Evolutionary conservation across 345 rosid species (phyloP), one percentile per base, ranked within the genome.

Genomic region (Linum tenue): DNA sequence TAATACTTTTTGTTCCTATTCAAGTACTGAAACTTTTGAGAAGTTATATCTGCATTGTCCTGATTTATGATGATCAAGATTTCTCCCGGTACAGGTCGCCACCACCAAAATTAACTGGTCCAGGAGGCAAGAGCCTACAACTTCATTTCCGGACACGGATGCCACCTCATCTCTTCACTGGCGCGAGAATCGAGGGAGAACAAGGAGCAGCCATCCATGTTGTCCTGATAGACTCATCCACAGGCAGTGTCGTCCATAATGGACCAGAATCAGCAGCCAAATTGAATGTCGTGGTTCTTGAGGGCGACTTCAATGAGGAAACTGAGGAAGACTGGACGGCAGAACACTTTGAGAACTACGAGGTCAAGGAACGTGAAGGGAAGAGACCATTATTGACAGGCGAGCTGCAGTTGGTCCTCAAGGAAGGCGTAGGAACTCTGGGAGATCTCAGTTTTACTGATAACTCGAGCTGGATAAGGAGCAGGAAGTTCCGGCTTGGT

Each of bases 401-500:
- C 67, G 97, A 90, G 22, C 80, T 86, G 50, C 95, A 81, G 69
- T 78, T 90, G 56, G 55, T 56, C 41, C 89, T 92, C 62, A 86
- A 86, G 73, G 97, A 88, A 69, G 98, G 98, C 7, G 80, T 90
- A 39, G 97, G 96, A 75, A 89, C 86, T 63, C 77, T 92, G 22
- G 97, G 97, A 40, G 91, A 90, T 55, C 88, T 92, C 70, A 81
- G 80, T 64, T 92, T 92, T 67, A 90, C 91, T 0, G 98, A 92
- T 63, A 92, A 92, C 78, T 92, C 98, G 31, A 92, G 97, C 73
- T 92, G 98, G 98, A 92, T 90, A 57, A 80, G 97, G 72, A 87
- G 98, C 84, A 76, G 97, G 73, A 92, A 92, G 82, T 92, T 92
- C 79, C 80, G 97, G 76, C 95, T 92, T 48, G 98, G 98, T 65